phyloP scores from a whole-genome alignment of 176 grass and related monocot species.

The Zoysia japonica region DNA sequence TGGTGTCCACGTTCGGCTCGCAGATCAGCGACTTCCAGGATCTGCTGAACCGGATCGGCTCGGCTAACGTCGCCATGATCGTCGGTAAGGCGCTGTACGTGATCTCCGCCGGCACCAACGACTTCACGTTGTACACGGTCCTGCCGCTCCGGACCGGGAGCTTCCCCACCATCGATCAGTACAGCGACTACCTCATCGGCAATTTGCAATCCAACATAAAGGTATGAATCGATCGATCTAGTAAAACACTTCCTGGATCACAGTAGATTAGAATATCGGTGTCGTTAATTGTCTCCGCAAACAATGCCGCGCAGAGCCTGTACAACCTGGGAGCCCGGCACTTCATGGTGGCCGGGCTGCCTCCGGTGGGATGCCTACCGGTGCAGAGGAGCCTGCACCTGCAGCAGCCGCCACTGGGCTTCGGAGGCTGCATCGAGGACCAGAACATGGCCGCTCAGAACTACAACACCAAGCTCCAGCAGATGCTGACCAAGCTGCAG shows the following conservation, averaged over 20 bases:
- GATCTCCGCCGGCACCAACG: no score
- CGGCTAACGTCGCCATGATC: constrained; percentile 33
- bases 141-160: background rate
- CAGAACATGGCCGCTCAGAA: no score
- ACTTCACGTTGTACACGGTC: constrained; percentile 35
- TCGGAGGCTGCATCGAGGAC: no score
- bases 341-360: constrained; percentile 46
- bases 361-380: no score
- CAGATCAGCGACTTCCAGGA: constrained; percentile 31
- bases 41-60: constrained; percentile 27
- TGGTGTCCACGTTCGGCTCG: no score
- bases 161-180: constrained; percentile 41
- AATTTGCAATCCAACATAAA: constrained; percentile 28
- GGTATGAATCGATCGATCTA: constrained; percentile 5
- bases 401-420: no score
- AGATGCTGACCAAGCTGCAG: no score
- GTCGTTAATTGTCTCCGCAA: no score
- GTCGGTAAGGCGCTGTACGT: constrained; percentile 25
- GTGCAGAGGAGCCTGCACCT: no score
- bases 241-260: no score
- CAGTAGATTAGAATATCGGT: no score
- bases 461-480: no score
- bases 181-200: constrained; percentile 22
- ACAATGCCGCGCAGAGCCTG: constrained; percentile 21
- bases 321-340: constrained; percentile 39